Conservation (phyloP, 495 filamentous ascomycete genomes). For the Entonaema liquescens region DNA sequence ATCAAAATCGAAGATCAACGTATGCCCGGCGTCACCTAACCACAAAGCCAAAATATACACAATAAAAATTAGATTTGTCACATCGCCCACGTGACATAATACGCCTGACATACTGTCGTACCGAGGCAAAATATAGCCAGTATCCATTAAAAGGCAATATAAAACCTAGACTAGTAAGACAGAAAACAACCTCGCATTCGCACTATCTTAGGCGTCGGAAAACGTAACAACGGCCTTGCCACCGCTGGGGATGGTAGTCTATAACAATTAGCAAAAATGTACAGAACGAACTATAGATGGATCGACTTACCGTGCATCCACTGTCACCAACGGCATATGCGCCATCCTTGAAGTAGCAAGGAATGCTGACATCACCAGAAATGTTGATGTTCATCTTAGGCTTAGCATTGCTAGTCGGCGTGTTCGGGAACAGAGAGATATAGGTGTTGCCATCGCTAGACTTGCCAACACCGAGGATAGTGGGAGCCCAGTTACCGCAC, state of each 20-base stretch:
- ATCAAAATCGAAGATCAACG: not conserved
- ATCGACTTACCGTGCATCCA: constrained; percentile 75
- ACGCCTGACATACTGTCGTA: constrained; percentile 31
- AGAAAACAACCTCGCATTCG: constrained; percentile 29
- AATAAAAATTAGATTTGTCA: constrained; percentile 48
- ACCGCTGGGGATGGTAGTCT: constrained; percentile 52
- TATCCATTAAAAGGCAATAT: constrained; percentile 47
- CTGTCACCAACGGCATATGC: constrained; percentile 63
- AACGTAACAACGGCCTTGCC: constrained; percentile 51
- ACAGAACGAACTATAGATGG: not conserved
- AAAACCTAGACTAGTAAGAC: constrained; percentile 40
- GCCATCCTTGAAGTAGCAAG: constrained; percentile 77
- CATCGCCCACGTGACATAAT: constrained; percentile 33
- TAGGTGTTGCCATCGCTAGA: constrained; percentile 70
- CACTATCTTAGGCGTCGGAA: constrained; percentile 35
- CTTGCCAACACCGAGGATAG: constrained; percentile 85
- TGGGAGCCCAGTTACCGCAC: constrained; percentile 87
- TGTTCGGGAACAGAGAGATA: constrained; percentile 80
- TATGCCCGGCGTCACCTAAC: constrained; percentile 20
- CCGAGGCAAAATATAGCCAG: constrained; percentile 40
- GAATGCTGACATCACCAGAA: constrained; percentile 66
- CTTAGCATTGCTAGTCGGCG: constrained; percentile 64
- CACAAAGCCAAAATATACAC: constrained; percentile 45
- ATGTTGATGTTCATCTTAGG: constrained; percentile 82
- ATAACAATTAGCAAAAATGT: constrained; percentile 33